Evolutionary conservation across 2,329 filamentous ascomycete genomes (phyloP), one percentile per base, ranked within the genome.

Genomic region (Apiospora marii): DNA sequence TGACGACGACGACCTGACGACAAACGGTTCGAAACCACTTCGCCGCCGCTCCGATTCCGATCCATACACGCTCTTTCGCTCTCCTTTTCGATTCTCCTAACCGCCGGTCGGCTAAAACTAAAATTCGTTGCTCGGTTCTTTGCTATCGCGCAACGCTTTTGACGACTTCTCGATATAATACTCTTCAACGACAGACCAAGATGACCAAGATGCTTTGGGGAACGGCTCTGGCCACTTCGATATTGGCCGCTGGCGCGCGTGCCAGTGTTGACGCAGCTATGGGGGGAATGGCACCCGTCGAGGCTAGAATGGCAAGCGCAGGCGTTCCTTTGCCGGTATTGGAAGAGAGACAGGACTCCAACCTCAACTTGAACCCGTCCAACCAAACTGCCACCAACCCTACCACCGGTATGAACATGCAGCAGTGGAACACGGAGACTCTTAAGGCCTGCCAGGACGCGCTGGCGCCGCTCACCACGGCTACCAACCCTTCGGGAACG

Each of bases 401-500:
- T 82, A 61, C 16, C 2, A 2, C 7, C 30, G 53, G 81, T n/a
- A 79, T 88, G 75, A 88, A 91, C 82, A 79, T 87, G 78, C 86
- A 86, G 3, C 82, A 85, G 8, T 93, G 91, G 91, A 84, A 91
- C 74, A 76, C 78, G 4, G 80, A 85, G 61, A 92, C 89, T 10
- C 84, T 85, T 44, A 78, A 83, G 14, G 91, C 91, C 30, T 96
- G 94, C 81, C 83, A 83, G 64, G 77, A 83, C 30, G 86, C 88
- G 12, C 85, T 96, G 24, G 80, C 82, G 2, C 80, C 82, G 37
- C 85, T 94, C 68, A 84, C 85, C 19, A 84, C 87, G 73, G 89
- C 91, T 58, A 88, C 89, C 34, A 96, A 95, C 76, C 92, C 93
- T 6, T 92, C 93, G 13, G 94, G 94, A 69, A 89, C 94, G 68